These are phyloP conservation scores for Penicillium manginii DNA, from an alignment of 495 filamentous ascomycete species.

Conservation along the genomic window DNA sequence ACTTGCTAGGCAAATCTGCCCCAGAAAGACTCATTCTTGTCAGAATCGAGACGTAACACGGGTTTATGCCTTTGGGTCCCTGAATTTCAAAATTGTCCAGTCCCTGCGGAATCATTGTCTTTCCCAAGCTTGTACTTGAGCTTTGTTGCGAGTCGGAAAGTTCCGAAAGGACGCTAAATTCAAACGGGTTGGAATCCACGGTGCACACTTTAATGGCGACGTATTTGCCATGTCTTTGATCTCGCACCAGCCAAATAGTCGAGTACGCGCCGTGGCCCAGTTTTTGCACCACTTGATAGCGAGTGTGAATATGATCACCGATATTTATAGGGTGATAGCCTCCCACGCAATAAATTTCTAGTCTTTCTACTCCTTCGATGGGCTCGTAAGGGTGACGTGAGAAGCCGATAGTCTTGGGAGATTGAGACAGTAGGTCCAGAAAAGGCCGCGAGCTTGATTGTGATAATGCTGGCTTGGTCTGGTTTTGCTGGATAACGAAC, in stretches of 20 bases:
- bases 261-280: slow-evolving; percentile 24
- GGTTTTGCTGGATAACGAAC: too few species aligned
- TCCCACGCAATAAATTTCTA: slow-evolving; percentile 35
- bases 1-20: slow-evolving; percentile 28
- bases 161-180: not conserved
- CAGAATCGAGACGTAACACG: slow-evolving; percentile 42
- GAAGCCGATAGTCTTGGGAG: too few species aligned
- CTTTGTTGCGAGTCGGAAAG: not conserved
- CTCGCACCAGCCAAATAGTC: slow-evolving; percentile 28
- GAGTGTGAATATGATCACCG: slow-evolving; percentile 32
- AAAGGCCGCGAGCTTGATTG: too few species aligned
- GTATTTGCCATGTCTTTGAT: slow-evolving; percentile 14
- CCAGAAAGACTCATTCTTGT: slow-evolving; percentile 28
- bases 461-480: too few species aligned
- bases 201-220: slow-evolving; percentile 21
- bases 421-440: too few species aligned
- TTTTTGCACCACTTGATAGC: slow-evolving; percentile 22
- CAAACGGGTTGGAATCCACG: slow-evolving; percentile 6
- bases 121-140: slow-evolving; percentile 6
- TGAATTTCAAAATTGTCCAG: slow-evolving; percentile 39
- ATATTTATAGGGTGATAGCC: slow-evolving; percentile 43
- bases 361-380: slow-evolving; percentile 19
- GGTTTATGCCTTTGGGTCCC: slow-evolving; percentile 47
- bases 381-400: not conserved
- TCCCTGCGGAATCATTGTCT: slow-evolving; percentile 23